A percentile compares a stretch with the other conserved stretches of the same genome.
Evolutionary conservation across 2,329 filamentous ascomycete genomes (phyloP).

Genomic region (Curvularia lunata): DNA sequence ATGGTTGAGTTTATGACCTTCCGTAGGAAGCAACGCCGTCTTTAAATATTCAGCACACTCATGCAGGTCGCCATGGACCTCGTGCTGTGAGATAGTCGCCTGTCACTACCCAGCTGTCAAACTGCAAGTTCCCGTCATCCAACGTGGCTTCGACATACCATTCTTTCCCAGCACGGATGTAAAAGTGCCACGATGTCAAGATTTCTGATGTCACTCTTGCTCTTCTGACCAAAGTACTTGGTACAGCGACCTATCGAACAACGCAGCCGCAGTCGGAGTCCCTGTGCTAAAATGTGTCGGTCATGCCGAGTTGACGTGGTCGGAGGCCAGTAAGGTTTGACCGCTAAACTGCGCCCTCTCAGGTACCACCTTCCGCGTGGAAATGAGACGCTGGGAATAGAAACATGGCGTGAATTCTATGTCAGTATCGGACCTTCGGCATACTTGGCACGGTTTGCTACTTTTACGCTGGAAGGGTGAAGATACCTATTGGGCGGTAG

Average conservation of each 20-base stretch:
- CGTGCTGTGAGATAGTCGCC: background rate
- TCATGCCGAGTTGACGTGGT: conserved; percentile 21
- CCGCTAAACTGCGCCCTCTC: conserved; percentile 9
- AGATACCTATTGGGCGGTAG: conserved; percentile 9
- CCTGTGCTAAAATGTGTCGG: conserved; percentile 8
- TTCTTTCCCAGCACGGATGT: conserved; percentile 8
- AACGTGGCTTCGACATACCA: conserved; percentile 23
- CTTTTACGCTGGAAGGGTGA: background rate
- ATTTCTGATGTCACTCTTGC: conserved; percentile 8
- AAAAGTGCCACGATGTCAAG: conserved; percentile 8
- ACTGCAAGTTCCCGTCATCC: conserved; percentile 21
- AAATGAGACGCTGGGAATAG: conserved; percentile 7
- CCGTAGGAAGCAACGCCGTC: conserved; percentile 1
- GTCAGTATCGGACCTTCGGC: conserved; percentile 5
- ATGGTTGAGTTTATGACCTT: background rate
- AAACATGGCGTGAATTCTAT: conserved; percentile 13
- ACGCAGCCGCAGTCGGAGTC: background rate
- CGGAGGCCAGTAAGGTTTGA: conserved; percentile 6
- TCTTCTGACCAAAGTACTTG: conserved; percentile 6
- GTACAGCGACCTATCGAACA: conserved; percentile 10
- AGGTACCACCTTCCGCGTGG: conserved; percentile 10
- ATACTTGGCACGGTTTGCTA: conserved; percentile 14
- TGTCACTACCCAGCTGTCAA: conserved; percentile 26
- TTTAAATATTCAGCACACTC: conserved; percentile 5
- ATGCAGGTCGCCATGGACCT: conserved; percentile 8